Conservation (phyloP, 2,329 filamentous ascomycete genomes). For the Neofusicoccum umdonicola region DNA sequence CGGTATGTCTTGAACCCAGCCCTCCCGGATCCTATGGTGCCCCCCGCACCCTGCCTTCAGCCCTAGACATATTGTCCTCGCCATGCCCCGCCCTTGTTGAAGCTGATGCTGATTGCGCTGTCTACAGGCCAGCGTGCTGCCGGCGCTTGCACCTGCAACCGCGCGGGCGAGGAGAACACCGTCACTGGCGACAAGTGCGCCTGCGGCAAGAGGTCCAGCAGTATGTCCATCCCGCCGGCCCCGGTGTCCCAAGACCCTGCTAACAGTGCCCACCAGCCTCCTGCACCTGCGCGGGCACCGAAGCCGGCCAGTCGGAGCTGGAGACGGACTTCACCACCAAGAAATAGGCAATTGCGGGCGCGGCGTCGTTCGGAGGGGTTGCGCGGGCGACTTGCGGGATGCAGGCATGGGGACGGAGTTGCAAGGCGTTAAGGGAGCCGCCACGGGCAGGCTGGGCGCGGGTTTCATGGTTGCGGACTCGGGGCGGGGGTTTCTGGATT, state of each 20-base stretch:
- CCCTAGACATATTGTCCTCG: neutral
- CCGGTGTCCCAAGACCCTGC: neutral
- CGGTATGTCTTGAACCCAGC: constrained; percentile 48
- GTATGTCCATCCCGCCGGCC: constrained; percentile 47
- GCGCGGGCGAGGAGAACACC: constrained; percentile 68
- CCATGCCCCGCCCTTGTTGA: neutral
- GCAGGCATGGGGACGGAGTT: constrained; percentile 1
- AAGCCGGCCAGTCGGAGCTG: constrained; percentile 59
- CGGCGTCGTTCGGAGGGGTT: neutral
- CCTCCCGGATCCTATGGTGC: neutral
- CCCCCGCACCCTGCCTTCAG: neutral
- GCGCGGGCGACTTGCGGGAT: neutral
- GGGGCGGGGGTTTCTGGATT: neutral
- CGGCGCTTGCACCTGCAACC: constrained; percentile 78
- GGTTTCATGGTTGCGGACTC: neutral
- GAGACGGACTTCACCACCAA: constrained; percentile 88
- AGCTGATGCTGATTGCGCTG: neutral
- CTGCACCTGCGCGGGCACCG: constrained; percentile 80
- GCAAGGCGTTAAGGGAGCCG: constrained; percentile 4
- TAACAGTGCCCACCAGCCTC: constrained; percentile 27
- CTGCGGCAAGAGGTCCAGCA: constrained; percentile 71
- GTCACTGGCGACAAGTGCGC: constrained; percentile 63
- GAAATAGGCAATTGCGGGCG: constrained; percentile 29
- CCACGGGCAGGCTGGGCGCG: neutral
- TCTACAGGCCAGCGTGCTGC: constrained; percentile 65